These are phyloP conservation scores for Oryza glaberrima DNA, from an alignment of 176 grass and related monocot genomes.

Conservation along the genomic window DNA sequence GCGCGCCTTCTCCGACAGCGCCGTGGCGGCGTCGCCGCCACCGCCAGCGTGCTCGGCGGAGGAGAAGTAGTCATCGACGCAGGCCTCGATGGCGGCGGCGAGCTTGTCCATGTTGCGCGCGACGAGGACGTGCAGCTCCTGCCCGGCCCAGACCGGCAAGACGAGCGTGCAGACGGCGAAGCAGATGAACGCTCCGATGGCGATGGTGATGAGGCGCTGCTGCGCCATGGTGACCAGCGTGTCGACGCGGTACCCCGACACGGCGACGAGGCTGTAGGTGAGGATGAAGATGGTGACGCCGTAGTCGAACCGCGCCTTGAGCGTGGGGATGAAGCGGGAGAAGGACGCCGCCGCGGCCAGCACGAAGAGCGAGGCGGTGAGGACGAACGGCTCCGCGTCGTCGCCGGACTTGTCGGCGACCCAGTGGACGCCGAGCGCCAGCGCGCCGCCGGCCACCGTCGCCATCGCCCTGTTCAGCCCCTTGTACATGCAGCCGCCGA, in stretches of 20 bases:
- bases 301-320: slow-evolving; percentile 70
- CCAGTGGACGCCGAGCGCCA: slow-evolving; percentile 68
- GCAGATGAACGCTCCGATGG: slow-evolving; percentile 63
- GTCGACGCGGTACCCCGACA: slow-evolving; percentile 69
- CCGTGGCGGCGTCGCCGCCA: not conserved
- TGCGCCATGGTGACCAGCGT: slow-evolving; percentile 41
- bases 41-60: not conserved
- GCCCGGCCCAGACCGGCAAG: slow-evolving; percentile 61
- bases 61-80: slow-evolving; percentile 62
- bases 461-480: slow-evolving; percentile 65
- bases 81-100: slow-evolving; percentile 57
- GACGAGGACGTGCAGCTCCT: slow-evolving; percentile 64
- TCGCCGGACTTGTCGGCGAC: slow-evolving; percentile 49
- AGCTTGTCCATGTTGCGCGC: slow-evolving; percentile 71
- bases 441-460: slow-evolving; percentile 47
- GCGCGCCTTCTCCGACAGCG: slow-evolving; percentile 31
- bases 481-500: slow-evolving; percentile 72
- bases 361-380: slow-evolving; percentile 53
- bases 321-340: slow-evolving; percentile 68
- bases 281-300: slow-evolving; percentile 76
- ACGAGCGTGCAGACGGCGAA: slow-evolving; percentile 56
- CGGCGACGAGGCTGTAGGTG: slow-evolving; percentile 70
- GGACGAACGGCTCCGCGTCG: slow-evolving; percentile 52
- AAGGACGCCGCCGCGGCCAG: slow-evolving; percentile 61
- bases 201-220: slow-evolving; percentile 60